Conservation (phyloP, 352 stramenopile genomes). For the Blastocystis sp. region DNA sequence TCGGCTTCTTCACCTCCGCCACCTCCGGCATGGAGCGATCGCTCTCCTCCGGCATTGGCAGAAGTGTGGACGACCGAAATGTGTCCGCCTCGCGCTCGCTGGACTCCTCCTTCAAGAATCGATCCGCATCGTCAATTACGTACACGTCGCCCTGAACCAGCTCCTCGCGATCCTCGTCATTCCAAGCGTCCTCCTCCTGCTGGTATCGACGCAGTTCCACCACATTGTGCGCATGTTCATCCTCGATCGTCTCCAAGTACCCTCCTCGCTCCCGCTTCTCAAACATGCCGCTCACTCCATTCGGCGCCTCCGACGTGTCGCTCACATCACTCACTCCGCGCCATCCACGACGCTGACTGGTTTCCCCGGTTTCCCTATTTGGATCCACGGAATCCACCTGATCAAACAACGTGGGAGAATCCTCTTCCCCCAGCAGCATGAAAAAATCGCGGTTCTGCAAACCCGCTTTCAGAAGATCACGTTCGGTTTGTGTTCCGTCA, state of each 20-base stretch:
- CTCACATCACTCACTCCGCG: constrained; percentile 28
- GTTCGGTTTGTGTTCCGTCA: background rate
- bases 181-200: background rate
- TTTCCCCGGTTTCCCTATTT: no score
- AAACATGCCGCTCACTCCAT: constrained; percentile 6
- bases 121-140: constrained; percentile 62
- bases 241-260: background rate
- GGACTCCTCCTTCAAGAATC: background rate
- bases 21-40: background rate
- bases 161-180: background rate
- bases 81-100: background rate
- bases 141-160: background rate
- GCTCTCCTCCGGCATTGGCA: background rate
- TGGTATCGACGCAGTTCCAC: constrained; percentile 38
- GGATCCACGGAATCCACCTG: background rate
- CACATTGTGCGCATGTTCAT: constrained; percentile 19
- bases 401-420: background rate
- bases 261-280: constrained; percentile 27
- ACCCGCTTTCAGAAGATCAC: background rate
- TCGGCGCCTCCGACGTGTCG: background rate
- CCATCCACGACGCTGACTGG: background rate
- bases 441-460: background rate
- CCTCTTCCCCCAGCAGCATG: background rate
- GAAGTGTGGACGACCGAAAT: background rate
- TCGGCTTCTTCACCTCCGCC: background rate